Conservation (phyloP, 352 stramenopile species). For the Phytopythium mirpurense region DNA sequence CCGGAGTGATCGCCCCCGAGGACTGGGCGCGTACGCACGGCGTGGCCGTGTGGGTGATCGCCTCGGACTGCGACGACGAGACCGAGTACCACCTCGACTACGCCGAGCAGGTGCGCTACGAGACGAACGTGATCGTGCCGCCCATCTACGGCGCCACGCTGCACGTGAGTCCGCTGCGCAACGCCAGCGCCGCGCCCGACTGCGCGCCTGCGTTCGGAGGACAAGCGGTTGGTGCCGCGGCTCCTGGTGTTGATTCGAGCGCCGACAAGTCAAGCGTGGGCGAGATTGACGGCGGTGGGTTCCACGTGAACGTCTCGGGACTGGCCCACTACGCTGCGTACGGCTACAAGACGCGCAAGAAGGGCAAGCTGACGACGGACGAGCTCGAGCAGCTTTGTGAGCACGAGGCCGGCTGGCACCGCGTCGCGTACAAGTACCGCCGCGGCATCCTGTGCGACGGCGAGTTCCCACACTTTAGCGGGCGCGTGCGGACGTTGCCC, state of each 20-base stretch:
- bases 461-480: conserved; percentile 66
- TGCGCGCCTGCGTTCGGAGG: not conserved
- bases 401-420: conserved; percentile 34
- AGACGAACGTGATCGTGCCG: conserved; percentile 67
- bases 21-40: conserved; percentile 41
- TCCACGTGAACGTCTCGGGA: conserved; percentile 48
- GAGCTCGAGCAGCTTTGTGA: conserved; percentile 25
- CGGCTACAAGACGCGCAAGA: conserved; percentile 59
- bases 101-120: conserved; percentile 60
- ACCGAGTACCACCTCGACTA: conserved; percentile 75
- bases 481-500: conserved; percentile 41
- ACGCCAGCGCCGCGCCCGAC: not conserved
- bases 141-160: conserved; percentile 72
- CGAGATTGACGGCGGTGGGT: conserved; percentile 44
- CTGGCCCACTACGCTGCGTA: conserved; percentile 54
- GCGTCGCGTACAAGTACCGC: conserved; percentile 44
- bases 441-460: conserved; percentile 65
- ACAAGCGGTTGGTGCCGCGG: not conserved
- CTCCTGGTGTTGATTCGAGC: not conserved
- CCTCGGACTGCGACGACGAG: conserved; percentile 53
- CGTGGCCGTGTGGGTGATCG: conserved; percentile 66
- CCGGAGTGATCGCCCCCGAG: conserved; percentile 17
- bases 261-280: not conserved
- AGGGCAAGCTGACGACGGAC: conserved; percentile 37
- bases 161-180: conserved; percentile 54